phyloP scores from a whole-genome alignment of 2,329 filamentous ascomycete genomes.

The Diatrype stigma region DNA sequence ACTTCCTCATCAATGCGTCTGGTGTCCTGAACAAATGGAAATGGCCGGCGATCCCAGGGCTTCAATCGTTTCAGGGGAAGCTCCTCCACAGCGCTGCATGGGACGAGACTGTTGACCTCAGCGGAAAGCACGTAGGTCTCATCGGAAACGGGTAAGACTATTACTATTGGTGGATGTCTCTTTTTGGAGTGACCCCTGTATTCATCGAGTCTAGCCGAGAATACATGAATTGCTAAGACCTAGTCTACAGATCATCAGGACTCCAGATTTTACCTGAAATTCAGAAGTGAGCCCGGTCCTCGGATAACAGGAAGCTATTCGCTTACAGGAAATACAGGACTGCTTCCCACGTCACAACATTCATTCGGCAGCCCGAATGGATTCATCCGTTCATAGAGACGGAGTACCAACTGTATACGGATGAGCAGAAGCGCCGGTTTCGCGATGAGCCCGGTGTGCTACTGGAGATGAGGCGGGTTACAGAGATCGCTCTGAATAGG shows the following conservation, averaged over 20 bases:
- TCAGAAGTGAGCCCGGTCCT: constrained; percentile 17
- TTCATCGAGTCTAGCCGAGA: too few species aligned
- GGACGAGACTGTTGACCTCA: constrained; percentile 8
- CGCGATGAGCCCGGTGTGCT: constrained; percentile 32
- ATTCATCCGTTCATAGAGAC: constrained; percentile 38
- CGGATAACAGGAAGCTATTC: too few species aligned
- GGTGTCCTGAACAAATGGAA: constrained; percentile 15
- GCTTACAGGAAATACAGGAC: constrained; percentile 4
- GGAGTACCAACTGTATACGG: constrained; percentile 39
- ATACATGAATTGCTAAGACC: too few species aligned
- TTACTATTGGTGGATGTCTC: too few species aligned
- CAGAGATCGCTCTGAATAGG: constrained; percentile 14
- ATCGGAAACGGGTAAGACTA: constrained; percentile 3
- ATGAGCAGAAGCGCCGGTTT: constrained; percentile 37
- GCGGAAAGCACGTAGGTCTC: constrained; percentile 7
- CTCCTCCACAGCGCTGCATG: constrained; percentile 13
- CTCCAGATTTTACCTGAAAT: constrained; percentile 45
- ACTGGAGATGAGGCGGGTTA: constrained; percentile 7
- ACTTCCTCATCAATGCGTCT: constrained; percentile 33
- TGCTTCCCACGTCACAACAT: constrained; percentile 41
- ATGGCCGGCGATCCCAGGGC: constrained; percentile 11
- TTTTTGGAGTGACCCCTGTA: too few species aligned
- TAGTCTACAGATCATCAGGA: constrained; percentile 25
- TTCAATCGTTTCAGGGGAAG: constrained; percentile 7
- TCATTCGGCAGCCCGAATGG: constrained; percentile 48